Percentiles rank a stretch among this genome's conserved stretches.
Conservation (phyloP, 805 yeast species). For the Candida patagonica region DNA sequence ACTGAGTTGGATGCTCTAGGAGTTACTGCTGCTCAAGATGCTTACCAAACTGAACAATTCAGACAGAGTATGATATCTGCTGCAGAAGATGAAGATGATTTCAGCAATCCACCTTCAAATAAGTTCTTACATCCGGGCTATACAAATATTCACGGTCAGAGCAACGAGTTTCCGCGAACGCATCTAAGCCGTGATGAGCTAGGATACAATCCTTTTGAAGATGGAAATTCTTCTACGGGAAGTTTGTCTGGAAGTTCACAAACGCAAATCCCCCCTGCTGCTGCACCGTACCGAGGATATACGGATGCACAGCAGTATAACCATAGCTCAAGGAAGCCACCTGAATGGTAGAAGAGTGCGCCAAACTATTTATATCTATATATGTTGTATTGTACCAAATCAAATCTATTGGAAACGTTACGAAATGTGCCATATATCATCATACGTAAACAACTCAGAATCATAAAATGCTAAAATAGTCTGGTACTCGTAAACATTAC, state of each 20-base stretch:
- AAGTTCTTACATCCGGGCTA: slow-evolving; percentile 1
- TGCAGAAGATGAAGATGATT: neutral
- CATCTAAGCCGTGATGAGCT: neutral
- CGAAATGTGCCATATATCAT: too few relatives aligned
- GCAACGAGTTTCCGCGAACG: neutral
- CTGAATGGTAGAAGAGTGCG: slow-evolving; percentile 3
- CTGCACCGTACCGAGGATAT: slow-evolving; percentile 14
- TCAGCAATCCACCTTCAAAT: neutral
- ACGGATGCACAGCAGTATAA: slow-evolving; percentile 5
- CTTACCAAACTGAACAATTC: slow-evolving; percentile 17
- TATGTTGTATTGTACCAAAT: too few relatives aligned
- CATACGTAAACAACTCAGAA: too few relatives aligned
- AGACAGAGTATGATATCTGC: slow-evolving; percentile 7
- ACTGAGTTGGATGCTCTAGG: slow-evolving; percentile 68
- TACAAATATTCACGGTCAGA: neutral
- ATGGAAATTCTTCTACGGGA: neutral
- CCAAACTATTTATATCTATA: too few relatives aligned
- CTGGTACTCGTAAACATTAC: too few relatives aligned
- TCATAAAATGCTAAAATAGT: too few relatives aligned
- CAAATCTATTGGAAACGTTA: too few relatives aligned
- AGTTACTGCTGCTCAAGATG: slow-evolving; percentile 35
- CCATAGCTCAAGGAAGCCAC: neutral
- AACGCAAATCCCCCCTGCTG: slow-evolving; percentile 8
- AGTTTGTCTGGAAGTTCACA: neutral
- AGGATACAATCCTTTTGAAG: slow-evolving; percentile 1